Base-by-base conservation (phyloP, 2,329 filamentous ascomycete genomes). In the Talaromyces sp. region DNA sequence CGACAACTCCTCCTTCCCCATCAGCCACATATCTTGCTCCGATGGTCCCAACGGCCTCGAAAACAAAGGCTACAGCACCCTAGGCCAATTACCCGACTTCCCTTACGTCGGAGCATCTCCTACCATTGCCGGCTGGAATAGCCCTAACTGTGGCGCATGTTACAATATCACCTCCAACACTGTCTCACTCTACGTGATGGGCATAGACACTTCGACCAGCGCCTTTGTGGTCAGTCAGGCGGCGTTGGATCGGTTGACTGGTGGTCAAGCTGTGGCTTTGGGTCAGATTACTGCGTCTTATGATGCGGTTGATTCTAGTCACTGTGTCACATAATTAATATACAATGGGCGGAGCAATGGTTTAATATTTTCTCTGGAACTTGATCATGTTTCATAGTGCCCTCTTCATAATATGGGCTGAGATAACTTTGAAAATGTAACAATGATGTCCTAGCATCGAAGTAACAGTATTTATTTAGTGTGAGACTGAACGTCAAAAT, bases 1-100 rank as follows among this genome's bases (percentile, higher is more conserved):
- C 79, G 91, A 93, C 73, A 80, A 89, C 68, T 75, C 75, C 54
- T 69, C 70, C 67, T 84, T 87, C 65, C 81, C 85, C 53, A 75
- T 93, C 63, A 81, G 78, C 38, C 75, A 73, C 5, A 83, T 92
- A 53, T 34, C 74, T 58, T 80, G 78, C 70, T 79, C 77, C 11
- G 69, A 79, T 63, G 78, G 78, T 6, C 25, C 40, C 36, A 73
- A 78, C 64, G 78, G 77, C 25, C 72, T 80, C 19, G 58, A 73
- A 11, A 63, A 22, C 8, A 71, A 73, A 58, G 76, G 74, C 58
- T 79, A 72, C 67, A 69, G 56, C 1, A 83, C 78, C 4, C 81
- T 83, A 66, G 80, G 77, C 63, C 69, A 73, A 8, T 71, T 85
- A 36, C 79, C 82, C 15, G 72, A 70, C 27, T 84, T 83, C 76